Evolutionary conservation across 2,329 filamentous ascomycete genomes (phyloP).

Genomic region (Bisporella sp.): DNA sequence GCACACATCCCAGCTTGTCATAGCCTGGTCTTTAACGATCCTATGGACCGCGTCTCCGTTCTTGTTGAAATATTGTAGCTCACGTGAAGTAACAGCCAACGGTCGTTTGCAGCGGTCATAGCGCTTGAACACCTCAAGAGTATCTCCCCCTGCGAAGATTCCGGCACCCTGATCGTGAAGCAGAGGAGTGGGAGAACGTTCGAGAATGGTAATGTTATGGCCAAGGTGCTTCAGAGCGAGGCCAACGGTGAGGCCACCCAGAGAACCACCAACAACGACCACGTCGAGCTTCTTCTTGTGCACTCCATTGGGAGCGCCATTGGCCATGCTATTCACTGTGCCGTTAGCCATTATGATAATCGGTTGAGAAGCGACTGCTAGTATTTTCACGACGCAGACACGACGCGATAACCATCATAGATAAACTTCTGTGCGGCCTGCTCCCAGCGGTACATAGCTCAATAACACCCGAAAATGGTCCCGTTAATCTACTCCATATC

Average conservation of each 20-base stretch:
- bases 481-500: no score
- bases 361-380: no score
- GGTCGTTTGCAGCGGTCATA: not conserved
- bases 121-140: not conserved
- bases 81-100: not conserved
- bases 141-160: conserved; percentile 7
- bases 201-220: conserved; percentile 14
- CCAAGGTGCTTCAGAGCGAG: conserved; percentile 13
- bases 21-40: not conserved
- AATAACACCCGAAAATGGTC: no score
- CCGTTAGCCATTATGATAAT: no score
- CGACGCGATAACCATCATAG: no score
- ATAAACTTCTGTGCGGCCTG: no score
- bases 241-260: conserved; percentile 11
- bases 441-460: no score
- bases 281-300: no score
- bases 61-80: not conserved
- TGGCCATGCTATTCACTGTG: no score
- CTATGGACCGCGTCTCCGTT: not conserved
- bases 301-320: no score
- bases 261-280: conserved; percentile 11
- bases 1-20: conserved; percentile 14
- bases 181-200: conserved; percentile 4
- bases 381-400: no score
- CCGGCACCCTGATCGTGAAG: conserved; percentile 9